These are phyloP conservation scores for Saccharomyces kudriavzevii DNA, from an alignment of 805 yeast species.

Conservation along the genomic window DNA sequence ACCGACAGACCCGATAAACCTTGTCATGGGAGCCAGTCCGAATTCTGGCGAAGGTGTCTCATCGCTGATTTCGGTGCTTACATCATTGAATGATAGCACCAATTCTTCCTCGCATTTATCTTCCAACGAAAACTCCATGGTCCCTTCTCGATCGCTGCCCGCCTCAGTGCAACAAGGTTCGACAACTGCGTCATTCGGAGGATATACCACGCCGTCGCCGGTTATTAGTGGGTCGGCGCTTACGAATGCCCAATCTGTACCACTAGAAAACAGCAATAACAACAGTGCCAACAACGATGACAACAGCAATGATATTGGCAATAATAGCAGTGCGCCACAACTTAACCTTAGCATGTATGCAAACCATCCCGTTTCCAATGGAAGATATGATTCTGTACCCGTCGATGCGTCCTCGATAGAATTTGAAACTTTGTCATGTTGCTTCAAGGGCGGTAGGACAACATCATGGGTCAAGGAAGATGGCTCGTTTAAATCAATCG, in stretches of 20 bases:
- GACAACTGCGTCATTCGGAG: neutral
- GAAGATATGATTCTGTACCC: conserved; percentile 18
- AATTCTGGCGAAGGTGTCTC: conserved; percentile 8
- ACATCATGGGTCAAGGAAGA: conserved; percentile 22
- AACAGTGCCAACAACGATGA: neutral
- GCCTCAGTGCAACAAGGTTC: neutral
- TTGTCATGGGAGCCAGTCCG: neutral
- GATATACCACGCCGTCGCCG: neutral
- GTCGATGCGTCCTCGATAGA: conserved; percentile 26
- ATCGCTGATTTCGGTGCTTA: conserved; percentile 11
- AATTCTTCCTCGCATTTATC: neutral
- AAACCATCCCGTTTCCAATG: neutral
- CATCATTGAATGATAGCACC: conserved; percentile 5
- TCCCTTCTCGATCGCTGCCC: neutral
- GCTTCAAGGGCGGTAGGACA: conserved; percentile 26
- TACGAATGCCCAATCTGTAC: neutral
- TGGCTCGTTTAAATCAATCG: conserved; percentile 24
- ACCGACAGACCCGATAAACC: neutral
- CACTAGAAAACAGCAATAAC: neutral
- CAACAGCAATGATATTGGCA: conserved; percentile 2
- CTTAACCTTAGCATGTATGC: conserved; percentile 5
- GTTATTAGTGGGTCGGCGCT: neutral
- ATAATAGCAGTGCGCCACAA: conserved; percentile 3
- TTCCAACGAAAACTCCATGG: neutral
- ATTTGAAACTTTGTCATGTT: conserved; percentile 24